Evolutionary conservation across 305 asterid species (phyloP).

Genomic region (Fraxinus xanthoxyloides): DNA sequence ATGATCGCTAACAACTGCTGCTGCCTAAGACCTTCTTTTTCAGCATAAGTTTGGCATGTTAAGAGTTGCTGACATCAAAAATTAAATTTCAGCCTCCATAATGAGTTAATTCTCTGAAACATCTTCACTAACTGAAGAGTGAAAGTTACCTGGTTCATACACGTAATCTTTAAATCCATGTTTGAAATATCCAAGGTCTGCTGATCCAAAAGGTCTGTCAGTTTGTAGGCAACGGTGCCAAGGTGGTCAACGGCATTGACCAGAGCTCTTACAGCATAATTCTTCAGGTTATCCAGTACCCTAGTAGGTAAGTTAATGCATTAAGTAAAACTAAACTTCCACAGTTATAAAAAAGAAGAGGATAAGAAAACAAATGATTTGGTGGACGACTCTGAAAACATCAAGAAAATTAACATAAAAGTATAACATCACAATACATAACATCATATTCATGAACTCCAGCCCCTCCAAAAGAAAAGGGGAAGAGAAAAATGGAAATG

Average conservation of each 20-base stretch:
- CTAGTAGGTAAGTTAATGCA: constrained; percentile 33
- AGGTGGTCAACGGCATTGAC: constrained; percentile 98
- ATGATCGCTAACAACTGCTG: constrained; percentile 80
- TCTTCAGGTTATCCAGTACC: constrained; percentile 94
- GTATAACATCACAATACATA: neutral
- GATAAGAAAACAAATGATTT: neutral
- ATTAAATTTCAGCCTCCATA: constrained; percentile 29
- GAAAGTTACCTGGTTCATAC: constrained; percentile 66
- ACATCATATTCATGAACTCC: neutral
- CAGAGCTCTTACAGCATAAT: constrained; percentile 83
- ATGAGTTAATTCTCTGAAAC: neutral
- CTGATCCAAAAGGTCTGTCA: constrained; percentile 82
- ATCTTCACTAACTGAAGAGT: constrained; percentile 7
- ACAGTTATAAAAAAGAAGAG: neutral
- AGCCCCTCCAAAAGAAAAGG: neutral
- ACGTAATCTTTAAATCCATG: constrained; percentile 63
- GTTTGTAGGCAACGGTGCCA: constrained; percentile 96
- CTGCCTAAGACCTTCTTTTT: constrained; percentile 90
- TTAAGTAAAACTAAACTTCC: neutral
- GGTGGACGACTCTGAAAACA: neutral
- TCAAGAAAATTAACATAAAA: neutral
- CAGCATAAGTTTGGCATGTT: constrained; percentile 73
- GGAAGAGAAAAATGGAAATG: neutral
- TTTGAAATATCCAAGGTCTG: constrained; percentile 65
- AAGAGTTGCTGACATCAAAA: constrained; percentile 58